phyloP scores from a whole-genome alignment of 2,329 filamentous ascomycete genomes.

The Xylaria sp. region DNA sequence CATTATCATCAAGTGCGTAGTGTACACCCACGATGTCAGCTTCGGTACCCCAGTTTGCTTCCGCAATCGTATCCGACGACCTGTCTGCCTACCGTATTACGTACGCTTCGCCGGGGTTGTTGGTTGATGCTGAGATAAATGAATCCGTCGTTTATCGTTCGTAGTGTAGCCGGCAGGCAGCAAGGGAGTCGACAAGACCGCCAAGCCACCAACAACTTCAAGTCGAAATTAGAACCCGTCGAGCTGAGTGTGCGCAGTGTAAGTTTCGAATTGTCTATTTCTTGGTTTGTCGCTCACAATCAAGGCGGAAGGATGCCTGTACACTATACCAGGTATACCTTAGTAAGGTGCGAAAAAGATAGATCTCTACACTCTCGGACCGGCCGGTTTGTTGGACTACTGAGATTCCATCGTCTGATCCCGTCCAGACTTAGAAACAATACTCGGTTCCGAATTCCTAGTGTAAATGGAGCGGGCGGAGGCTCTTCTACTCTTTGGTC shows the following conservation, averaged over 20 bases:
- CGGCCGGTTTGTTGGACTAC: slow-evolving; percentile 9
- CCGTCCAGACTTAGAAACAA: slow-evolving; percentile 1
- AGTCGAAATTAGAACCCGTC: not conserved
- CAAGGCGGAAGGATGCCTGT: not conserved
- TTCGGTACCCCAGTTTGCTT: slow-evolving; percentile 10
- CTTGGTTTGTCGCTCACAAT: not conserved
- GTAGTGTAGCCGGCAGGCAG: slow-evolving; percentile 19
- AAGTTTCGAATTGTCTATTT: not conserved
- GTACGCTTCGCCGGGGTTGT: not conserved
- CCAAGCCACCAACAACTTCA: slow-evolving; percentile 28
- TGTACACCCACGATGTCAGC: not conserved
- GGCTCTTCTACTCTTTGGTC: not conserved
- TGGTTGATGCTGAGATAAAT: not conserved
- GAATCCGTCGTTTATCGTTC: not conserved
- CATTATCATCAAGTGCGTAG: not conserved
- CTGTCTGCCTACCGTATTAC: not conserved
- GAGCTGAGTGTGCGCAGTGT: slow-evolving; percentile 7
- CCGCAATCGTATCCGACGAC: not conserved
- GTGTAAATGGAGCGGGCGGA: not conserved
- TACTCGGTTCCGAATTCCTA: slow-evolving; percentile 9
- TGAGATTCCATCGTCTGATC: slow-evolving; percentile 19
- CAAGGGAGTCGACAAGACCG: slow-evolving; percentile 17
- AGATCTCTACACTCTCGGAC: not conserved
- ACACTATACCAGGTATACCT: not conserved
- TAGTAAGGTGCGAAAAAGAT: slow-evolving; percentile 3